Evolutionary conservation across 129 eudicot species (phyloP), one percentile per base, ranked within the genome.

Genomic region (Chrysanthemum lavandulifolium): DNA sequence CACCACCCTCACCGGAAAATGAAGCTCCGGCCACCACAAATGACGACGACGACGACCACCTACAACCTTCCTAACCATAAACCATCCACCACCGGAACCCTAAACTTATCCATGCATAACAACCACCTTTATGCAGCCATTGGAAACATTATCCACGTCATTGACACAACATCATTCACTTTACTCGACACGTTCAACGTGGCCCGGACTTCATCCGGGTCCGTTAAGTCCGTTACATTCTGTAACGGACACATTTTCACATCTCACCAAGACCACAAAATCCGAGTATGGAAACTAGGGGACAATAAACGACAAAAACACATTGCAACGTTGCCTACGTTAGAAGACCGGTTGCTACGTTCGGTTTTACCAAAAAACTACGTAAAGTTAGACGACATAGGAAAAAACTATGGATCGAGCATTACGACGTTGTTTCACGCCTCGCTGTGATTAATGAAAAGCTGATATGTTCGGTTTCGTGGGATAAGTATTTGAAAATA

Each of bases 391-490:
- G 98, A 19, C 86, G 96, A 2, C 98, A 92, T 55, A 80, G 58
- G 62, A 85, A 74, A 61, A 81, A 76, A 6, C 81, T 92, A 0
- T 92, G 96, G 98, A 83, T 89, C 57, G 81, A 92, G 71, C 98
- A 92, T 72, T 69, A 92, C 82, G 98, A 92, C 78, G 96, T 88
- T 73, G 95, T 92, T 25, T 89, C 98, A 0, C 86, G 89, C 3
- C 80, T 92, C 9, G 89, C 89, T 0, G 27, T 75, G 52, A 70
- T 72, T 5, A 10, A n/a, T 7, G 76, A 45, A 33, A 68, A 75
- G 15, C 25, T 65, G 16, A 72, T 92, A 29, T 80, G 81, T 59
- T 92, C 98, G 0, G 86, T 87, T 11, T 92, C 98, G 0, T 92
- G 98, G 98, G 98, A 89, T 40, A 87, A 76, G 52, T 75, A 74